Percentiles rank a stretch among this genome's conserved stretches.
Evolutionary conservation across 1,284 basidiomycete species (phyloP).

Genomic region (Boletus albobrunnescens): DNA sequence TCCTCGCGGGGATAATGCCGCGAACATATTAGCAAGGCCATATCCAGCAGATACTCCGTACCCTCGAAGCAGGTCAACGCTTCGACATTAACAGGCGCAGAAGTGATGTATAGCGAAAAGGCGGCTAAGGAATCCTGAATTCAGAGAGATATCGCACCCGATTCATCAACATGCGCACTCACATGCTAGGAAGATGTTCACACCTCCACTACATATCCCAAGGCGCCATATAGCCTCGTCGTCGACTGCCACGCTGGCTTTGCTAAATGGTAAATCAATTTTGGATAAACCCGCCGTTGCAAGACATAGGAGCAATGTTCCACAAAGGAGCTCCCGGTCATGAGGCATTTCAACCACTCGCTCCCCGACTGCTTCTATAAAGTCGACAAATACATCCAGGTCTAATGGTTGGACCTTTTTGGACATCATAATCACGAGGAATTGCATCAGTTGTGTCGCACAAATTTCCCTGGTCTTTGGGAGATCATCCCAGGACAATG

Average conservation of each 20-base stretch:
- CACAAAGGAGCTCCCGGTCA: slow-evolving; percentile 15
- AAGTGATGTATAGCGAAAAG: slow-evolving; percentile 47
- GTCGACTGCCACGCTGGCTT: slow-evolving; percentile 2
- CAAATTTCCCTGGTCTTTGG: slow-evolving; percentile 7
- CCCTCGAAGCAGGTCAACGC: slow-evolving; percentile 45
- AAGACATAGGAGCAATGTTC: slow-evolving; percentile 24
- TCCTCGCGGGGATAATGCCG: slow-evolving; percentile 42
- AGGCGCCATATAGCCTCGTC: slow-evolving; percentile 28
- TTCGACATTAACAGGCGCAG: slow-evolving; percentile 28
- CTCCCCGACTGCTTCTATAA: slow-evolving; percentile 20
- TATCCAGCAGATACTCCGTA: slow-evolving; percentile 52
- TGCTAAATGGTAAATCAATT: slow-evolving; percentile 8
- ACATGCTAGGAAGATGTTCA: slow-evolving; percentile 25
- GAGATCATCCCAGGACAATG: slow-evolving; percentile 10
- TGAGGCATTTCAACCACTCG: slow-evolving; percentile 14
- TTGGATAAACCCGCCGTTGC: slow-evolving; percentile 17
- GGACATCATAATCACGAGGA: slow-evolving; percentile 22
- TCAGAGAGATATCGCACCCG: slow-evolving; percentile 9
- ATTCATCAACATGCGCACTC: slow-evolving; percentile 9
- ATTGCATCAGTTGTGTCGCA: slow-evolving; percentile 27
- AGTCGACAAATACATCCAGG: slow-evolving; percentile 4
- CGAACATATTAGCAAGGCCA: slow-evolving; percentile 44
- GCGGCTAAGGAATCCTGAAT: slow-evolving; percentile 37
- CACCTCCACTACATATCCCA: slow-evolving; percentile 9
- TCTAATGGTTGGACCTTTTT: slow-evolving; percentile 13